Evolutionary conservation across 78 protist genomes (phyloP).

Genomic region (Cyanophora paradoxa): DNA sequence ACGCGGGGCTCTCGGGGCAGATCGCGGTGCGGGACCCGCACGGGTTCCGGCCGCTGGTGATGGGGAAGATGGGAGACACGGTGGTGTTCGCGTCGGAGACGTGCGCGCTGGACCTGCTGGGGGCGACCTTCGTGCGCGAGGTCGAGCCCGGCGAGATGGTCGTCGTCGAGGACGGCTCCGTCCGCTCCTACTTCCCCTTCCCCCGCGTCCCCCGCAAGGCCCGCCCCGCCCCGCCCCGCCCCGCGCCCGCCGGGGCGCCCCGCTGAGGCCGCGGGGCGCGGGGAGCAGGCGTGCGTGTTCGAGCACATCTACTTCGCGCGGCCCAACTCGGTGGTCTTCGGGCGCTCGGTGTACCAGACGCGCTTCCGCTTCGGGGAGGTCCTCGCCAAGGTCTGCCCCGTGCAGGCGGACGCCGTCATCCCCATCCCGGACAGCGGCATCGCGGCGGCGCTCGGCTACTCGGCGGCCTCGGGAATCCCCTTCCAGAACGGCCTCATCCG

Average conservation of each 20-base stretch:
- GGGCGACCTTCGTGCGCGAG: slow-evolving; percentile 15
- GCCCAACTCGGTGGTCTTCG: not conserved
- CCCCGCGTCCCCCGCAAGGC: slow-evolving; percentile 3
- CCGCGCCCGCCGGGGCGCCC: no score
- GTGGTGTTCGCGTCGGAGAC: slow-evolving; percentile 3
- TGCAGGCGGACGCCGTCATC: slow-evolving; percentile 7
- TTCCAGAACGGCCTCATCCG: slow-evolving; percentile 8
- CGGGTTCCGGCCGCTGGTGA: slow-evolving; percentile 18
- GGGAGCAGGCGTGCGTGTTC: slow-evolving; percentile 27
- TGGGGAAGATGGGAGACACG: not conserved
- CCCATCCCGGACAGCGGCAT: slow-evolving; percentile 11
- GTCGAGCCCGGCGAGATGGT: slow-evolving; percentile 23
- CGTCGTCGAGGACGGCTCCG: slow-evolving; percentile 7
- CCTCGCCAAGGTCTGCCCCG: slow-evolving; percentile 2
- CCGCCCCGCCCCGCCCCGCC: slow-evolving; percentile 6
- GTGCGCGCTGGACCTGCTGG: slow-evolving; percentile 13
- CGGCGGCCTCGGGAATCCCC: not conserved
- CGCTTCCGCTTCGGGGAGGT: slow-evolving; percentile 18
- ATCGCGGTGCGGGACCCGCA: slow-evolving; percentile 12
- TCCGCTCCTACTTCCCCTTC: not conserved
- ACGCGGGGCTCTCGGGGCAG: no score
- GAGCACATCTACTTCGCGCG: slow-evolving; percentile 18
- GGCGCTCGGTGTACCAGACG: not conserved
- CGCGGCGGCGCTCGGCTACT: slow-evolving; percentile 2
- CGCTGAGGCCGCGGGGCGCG: no score